phyloP scores from a whole-genome alignment of 148 eudicot genomes.

The Rhododendron griersonianum region DNA sequence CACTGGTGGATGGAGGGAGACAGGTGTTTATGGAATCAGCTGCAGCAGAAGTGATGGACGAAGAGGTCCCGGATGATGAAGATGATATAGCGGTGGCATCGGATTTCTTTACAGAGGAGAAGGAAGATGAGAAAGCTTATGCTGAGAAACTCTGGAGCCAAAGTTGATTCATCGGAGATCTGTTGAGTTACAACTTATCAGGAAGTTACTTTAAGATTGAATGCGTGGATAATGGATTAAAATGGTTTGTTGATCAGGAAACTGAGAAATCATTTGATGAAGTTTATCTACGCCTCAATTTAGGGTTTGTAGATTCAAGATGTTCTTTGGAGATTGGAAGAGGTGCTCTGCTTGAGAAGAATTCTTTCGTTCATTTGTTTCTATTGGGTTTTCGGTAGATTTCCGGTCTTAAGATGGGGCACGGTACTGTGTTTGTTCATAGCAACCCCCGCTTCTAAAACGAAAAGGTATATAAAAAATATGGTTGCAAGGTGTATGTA shows the following conservation, averaged over 20 bases:
- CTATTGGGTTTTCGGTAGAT: neutral
- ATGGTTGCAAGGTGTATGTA: neutral
- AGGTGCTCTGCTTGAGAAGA: neutral
- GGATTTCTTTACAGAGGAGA: conserved; percentile 33
- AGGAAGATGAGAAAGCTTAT: conserved; percentile 77
- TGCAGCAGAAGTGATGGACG: conserved; percentile 28
- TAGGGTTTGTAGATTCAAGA: neutral
- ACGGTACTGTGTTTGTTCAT: too few species aligned
- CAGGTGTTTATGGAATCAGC: conserved; percentile 16
- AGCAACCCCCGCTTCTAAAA: too few species aligned
- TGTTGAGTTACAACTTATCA: conserved; percentile 17
- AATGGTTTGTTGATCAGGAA: neutral
- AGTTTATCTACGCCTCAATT: neutral
- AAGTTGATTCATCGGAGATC: conserved; percentile 56
- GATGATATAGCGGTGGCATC: conserved; percentile 40
- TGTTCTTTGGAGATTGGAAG: neutral
- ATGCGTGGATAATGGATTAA: neutral
- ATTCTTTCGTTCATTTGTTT: neutral
- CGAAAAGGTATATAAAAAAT: neutral
- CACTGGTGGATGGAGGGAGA: conserved; percentile 37
- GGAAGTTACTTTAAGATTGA: neutral
- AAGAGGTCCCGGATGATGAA: conserved; percentile 56
- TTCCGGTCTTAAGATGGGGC: neutral
- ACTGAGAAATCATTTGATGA: neutral
- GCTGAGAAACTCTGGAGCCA: conserved; percentile 84